Base-by-base conservation (phyloP, 345 rosid genomes). In the Arabidopsis arenosa region DNA sequence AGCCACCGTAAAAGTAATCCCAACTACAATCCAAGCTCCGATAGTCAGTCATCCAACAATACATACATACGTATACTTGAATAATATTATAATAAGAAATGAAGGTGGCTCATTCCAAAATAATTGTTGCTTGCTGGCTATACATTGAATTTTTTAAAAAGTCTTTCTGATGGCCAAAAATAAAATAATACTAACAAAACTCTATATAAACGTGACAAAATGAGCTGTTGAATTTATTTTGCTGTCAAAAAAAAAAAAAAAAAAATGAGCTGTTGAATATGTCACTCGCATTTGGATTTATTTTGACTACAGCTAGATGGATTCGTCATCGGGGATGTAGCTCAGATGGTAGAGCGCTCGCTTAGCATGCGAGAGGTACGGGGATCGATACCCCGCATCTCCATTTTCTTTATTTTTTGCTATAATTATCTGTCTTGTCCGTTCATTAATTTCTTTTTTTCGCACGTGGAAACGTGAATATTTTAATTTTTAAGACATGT, bases 301-400 rank as follows among this genome's bases (percentile, higher is more conserved):
- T 0, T n/a, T n/a, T n/a, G n/a, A n/a, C n/a, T n/a, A 41, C n/a
- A 41, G 47, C 13, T 12, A 41, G 5, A 4, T n/a, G n/a, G n/a
- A n/a, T n/a, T 11, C 0, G 6, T 4, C 15, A 12, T 43, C 7
- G 90, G 88, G 90, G 90, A 84, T 85, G 89, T 86, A 86, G 92
- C 91, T 92, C 93, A 90, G 89, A 86, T 90, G 94, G 91, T 88
- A 87, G 91, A 88, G 90, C 87, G 88, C 92, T 88, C 86, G 90
- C 90, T 88, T 90, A 86, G 88, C 92, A 92, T 86, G 90, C 87
- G 88, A 90, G 97, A 87, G 93, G 88, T 74, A 84, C 88, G 79
- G 90, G 93, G 88, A 84, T 86, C 88, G 91, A 88, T 90, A 83
- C 87, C 89, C 87, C 87, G 83, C 93, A 84, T 92, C 88, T 87